Evolutionary conservation across 2,329 filamentous ascomycete species (phyloP), one percentile per base, ranked within the genome.

Genomic region (Malbranchea zuffiana): DNA sequence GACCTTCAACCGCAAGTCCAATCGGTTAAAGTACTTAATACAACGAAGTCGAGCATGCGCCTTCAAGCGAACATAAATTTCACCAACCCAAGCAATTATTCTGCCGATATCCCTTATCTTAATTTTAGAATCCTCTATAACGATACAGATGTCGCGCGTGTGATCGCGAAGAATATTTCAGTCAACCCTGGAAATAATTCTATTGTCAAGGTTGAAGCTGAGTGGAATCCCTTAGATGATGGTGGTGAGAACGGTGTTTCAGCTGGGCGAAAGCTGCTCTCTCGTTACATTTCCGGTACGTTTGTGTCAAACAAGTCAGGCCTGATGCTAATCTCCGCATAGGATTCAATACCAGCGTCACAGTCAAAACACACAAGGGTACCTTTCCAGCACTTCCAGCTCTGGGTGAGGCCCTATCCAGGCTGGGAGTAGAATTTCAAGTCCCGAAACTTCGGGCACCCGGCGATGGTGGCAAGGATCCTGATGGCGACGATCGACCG

Each of bases 51-150:
- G 2, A 81, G 81, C 3, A 67, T 95, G 31, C 75, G 72, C 13
- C 62, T 96, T 23, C 68, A 77, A 50, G 81, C 82, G 10, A 62
- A 67, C 25, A 69, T 93, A 50, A 93, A 90, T 53, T 70, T 94
- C 42, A 92, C 83, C 3, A 98, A 98, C 52, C 87, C 88, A 1
- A 93, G 87, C 0, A 72, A 78, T 3, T 95, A 96, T 56, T 78
- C 82, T 3, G 87, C 85, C 3, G 68, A 67, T 2, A 68, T 96
- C n/a, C 88, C 88, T 1, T 88, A 77, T 44, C 61, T 84, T 45
- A 86, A 81, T 53, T 71, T 93, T 28, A 75, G 86, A 44, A 62
- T 96, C 27, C 56, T 82, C 19, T 77, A 75, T 49, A 87, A 92
- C 49, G 75, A 71, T 7, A 79, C 79, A 0, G 56, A 81, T 5